Evolutionary conservation across 495 filamentous ascomycete species (phyloP), one percentile per base, ranked within the genome.

Genomic region (Xanthoparmelia taractica): DNA sequence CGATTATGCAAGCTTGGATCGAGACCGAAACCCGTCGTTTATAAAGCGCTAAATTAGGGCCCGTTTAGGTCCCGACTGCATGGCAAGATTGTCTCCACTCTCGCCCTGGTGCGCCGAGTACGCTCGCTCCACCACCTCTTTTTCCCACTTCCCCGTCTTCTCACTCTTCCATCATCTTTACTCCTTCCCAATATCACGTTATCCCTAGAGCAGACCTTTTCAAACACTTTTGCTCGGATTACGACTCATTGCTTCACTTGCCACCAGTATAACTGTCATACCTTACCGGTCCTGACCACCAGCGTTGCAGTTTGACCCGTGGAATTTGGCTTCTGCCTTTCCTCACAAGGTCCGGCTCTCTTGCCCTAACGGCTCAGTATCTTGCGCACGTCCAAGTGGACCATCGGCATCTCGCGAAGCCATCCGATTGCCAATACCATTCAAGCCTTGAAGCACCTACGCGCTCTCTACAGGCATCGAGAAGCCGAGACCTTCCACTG

Each of bases 401-500:
- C 27, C 15, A 54, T 20, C 50, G 29, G 27, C 29, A 29, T 33
- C 18, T 33, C 6, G 15, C 7, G 50, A 1, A 31, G 20, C 0
- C 29, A n/a, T 54, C 17, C 50, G 29, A 54, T 54, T 54, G 27
- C 29, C 38, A 40, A 33, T 50, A 31, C 38, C 61, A 36, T 25
- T 41, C 54, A 41, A 48, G 29, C 61, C 31, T 25, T 41, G 40
- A 41, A 37, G 29, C 61, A 41, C 57, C 45, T 67, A 67, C 40
- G 66, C 66, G 66, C 66, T 50, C 54, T 43, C 57, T 47, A 59
- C 59, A 57, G 36, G 50, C 58, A 67, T 67, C 66, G 58, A 65
- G 27, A 48, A 34, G 15, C 50, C 50, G 25, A 45, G 20, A 45
- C 47, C 37, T 15, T 55, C 63, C 40, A 56, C 36, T 60, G 66